phyloP scores from a whole-genome alignment of 352 stramenopile species.

The Phytophthora europaea region DNA sequence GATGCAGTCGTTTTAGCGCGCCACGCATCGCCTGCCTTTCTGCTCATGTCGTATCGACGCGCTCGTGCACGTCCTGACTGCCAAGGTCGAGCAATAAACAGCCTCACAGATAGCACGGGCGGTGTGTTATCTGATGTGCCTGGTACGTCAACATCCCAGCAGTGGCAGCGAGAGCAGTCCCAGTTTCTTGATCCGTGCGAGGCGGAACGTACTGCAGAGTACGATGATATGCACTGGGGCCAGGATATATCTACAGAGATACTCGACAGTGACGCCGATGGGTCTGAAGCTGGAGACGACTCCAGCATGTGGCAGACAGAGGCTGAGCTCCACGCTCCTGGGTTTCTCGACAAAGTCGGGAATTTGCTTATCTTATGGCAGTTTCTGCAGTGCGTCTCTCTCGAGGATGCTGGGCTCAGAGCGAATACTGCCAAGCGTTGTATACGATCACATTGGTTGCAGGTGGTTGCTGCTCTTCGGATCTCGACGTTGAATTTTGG shows the following conservation, averaged over 20 bases:
- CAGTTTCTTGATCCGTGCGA: background rate
- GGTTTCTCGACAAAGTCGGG: conserved; percentile 21
- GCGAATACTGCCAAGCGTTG: background rate
- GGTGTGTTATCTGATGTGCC: background rate
- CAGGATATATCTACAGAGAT: background rate
- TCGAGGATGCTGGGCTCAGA: conserved; percentile 1
- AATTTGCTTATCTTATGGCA: conserved; percentile 27
- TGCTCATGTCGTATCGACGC: conserved; percentile 26
- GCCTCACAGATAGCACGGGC: background rate
- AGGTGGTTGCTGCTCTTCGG: background rate
- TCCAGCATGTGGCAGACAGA: conserved; percentile 13
- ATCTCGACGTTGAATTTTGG: background rate
- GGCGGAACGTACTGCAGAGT: background rate
- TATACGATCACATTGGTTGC: conserved; percentile 18
- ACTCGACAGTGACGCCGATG: background rate
- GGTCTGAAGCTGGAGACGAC: background rate
- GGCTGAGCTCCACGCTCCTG: background rate
- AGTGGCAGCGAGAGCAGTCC: background rate
- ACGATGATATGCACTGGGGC: background rate
- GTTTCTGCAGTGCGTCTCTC: conserved; percentile 14
- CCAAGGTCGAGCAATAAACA: conserved; percentile 5
- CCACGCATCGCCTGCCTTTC: conserved; percentile 23
- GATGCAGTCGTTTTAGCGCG: conserved; percentile 13
- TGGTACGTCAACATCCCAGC: background rate
- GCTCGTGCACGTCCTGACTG: background rate